Percentiles rank a stretch among this genome's conserved stretches.
These are phyloP conservation scores for Arabis hirsuta DNA, from an alignment of 345 rosid species.

Conservation along the genomic window DNA sequence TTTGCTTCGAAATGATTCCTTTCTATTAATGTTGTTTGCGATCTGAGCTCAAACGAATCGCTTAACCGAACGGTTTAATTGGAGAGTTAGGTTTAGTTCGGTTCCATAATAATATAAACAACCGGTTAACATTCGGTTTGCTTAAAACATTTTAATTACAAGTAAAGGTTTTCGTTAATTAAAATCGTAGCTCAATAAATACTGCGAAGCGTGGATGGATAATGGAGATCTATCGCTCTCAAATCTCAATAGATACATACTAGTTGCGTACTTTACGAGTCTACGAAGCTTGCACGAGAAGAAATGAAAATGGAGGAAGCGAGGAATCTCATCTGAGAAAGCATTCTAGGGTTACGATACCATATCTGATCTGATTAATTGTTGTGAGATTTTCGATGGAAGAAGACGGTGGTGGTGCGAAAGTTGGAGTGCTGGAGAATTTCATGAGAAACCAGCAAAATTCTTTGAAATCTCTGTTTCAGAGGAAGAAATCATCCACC, in stretches of 20 bases:
- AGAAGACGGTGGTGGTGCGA: constrained; percentile 38
- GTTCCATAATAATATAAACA: not conserved
- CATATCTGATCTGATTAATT: constrained; percentile 25
- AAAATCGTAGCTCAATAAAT: not conserved
- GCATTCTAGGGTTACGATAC: constrained; percentile 1
- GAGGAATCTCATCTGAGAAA: constrained; percentile 19
- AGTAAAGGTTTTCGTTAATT: constrained; percentile 4
- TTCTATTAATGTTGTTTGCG: not conserved
- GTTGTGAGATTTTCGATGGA: constrained; percentile 35
- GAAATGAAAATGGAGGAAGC: constrained; percentile 24
- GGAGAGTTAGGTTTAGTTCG: constrained; percentile 13
- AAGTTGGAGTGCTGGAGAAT: constrained; percentile 51
- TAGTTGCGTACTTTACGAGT: constrained; percentile 13
- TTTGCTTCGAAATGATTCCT: no score
- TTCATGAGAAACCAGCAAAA: constrained; percentile 63
- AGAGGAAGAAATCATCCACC: constrained; percentile 52
- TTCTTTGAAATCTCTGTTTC: constrained; percentile 71
- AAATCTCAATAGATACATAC: not conserved
- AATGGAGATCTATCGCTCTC: not conserved
- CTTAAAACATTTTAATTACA: not conserved
- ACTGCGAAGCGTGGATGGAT: constrained; percentile 15
- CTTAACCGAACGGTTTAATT: constrained; percentile 5
- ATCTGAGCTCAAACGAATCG: not conserved
- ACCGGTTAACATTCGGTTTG: constrained; percentile 9
- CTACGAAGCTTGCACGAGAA: constrained; percentile 32